Percentiles rank a stretch among this genome's conserved stretches.
These are phyloP conservation scores for Thermochaetoides dissita DNA, from an alignment of 2,329 filamentous ascomycete species.

Conservation along the genomic window DNA sequence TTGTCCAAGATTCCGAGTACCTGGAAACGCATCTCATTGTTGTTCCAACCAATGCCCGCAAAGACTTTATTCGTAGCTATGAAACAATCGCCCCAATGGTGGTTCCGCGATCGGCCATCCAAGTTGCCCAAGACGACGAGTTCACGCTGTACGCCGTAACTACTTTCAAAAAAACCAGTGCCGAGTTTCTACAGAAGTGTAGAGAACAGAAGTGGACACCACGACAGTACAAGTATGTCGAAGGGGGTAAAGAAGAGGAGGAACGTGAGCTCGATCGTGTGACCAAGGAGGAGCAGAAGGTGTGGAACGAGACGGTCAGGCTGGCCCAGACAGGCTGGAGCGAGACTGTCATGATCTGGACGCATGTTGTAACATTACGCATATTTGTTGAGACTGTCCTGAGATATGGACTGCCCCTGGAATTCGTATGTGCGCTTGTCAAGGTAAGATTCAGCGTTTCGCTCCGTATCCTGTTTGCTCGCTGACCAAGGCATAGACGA, in stretches of 20 bases:
- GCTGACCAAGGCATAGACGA: conserved; percentile 44
- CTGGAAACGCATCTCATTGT: conserved; percentile 90
- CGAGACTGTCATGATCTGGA: conserved; percentile 90
- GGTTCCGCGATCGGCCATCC: conserved; percentile 70
- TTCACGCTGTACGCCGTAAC: conserved; percentile 81
- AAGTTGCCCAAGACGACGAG: conserved; percentile 77
- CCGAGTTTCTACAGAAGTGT: conserved; percentile 83
- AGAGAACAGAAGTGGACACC: conserved; percentile 91
- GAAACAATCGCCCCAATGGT: conserved; percentile 85
- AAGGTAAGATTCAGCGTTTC: conserved; percentile 45
- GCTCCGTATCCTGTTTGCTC: background rate
- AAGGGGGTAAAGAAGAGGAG: conserved; percentile 82
- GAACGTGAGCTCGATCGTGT: conserved; percentile 72
- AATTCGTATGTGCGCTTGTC: conserved; percentile 73
- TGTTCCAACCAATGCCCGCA: conserved; percentile 64
- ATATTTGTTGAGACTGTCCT: conserved; percentile 98
- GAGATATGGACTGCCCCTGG: conserved; percentile 80
- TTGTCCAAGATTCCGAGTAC: conserved; percentile 87
- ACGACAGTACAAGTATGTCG: conserved; percentile 82
- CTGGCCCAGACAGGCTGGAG: conserved; percentile 87
- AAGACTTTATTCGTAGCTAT: conserved; percentile 81
- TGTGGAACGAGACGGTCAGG: conserved; percentile 82
- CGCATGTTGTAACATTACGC: conserved; percentile 77
- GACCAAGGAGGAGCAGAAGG: conserved; percentile 71
- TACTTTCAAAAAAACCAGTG: conserved; percentile 79